Base-by-base conservation (phyloP, 2,329 filamentous ascomycete genomes). In the Trichoderma atrobrunneum region DNA sequence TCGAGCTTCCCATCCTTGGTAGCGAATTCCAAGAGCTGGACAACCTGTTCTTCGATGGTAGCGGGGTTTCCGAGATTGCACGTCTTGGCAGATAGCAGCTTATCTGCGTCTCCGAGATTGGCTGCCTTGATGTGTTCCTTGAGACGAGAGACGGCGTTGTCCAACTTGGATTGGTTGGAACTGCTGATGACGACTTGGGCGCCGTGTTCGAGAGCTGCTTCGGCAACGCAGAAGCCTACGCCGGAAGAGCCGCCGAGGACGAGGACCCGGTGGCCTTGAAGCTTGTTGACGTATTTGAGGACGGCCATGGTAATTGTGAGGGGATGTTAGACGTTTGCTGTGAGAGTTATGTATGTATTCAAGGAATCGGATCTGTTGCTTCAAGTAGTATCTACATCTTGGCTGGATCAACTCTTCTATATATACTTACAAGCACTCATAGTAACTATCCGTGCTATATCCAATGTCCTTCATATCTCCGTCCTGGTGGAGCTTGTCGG, bases 191-290 rank as follows among this genome's bases (percentile, higher is more conserved):
- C 85, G 18, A 92, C 86, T n/a, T 78, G 78, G 51, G 86, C 87
- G 39, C 88, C 88, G 72, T 86, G 81, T 68, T 87, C 86, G 56
- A 91, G 78, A 16, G 84, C 81, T 2, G 85, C 87, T 82, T 90
- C 86, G 66, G 90, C 89, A 12, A 90, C 87, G 70, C 82, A 85
- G 74, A 85, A 88, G 36, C 90, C 90, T 54, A 92, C 89, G 66
- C 90, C 90, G 18, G 87, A 85, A 2, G 88, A 87, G 54, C 89
- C 91, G 59, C 90, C 90, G 61, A 92, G 84, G 76, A 92, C 80
- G 54, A 93, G 86, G 75, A 91, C 79, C 73, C 80, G 81, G 56
- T 77, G 77, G 74, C 76, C 75, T 24, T 79, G 76, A 21, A 83
- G 78, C 73, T 83, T 83, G 74, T 79, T 80, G 70, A 76, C 76